Evolutionary conservation across 768 basidiomycete species (phyloP).

Genomic region (Xerocomellus intermedius): DNA sequence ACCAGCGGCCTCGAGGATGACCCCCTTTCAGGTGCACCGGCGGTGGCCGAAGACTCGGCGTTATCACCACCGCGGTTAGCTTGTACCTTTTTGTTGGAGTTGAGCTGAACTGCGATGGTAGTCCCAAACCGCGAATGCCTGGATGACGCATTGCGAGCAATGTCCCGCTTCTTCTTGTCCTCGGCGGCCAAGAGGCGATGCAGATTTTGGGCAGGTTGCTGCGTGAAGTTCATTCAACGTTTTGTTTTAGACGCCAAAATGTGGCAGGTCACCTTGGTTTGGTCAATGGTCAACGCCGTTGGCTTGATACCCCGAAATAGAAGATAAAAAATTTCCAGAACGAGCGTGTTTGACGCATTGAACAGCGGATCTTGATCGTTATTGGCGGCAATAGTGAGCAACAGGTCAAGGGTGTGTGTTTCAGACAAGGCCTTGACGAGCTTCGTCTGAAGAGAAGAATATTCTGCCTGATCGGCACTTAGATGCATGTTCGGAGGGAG

Average conservation of each 20-base stretch:
- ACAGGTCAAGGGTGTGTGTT: constrained; percentile 69
- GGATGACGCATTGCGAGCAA: constrained; percentile 57
- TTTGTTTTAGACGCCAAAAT: constrained; percentile 3
- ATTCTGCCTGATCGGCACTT: constrained; percentile 78
- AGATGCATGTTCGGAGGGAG: constrained; percentile 65
- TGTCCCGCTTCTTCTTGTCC: constrained; percentile 57
- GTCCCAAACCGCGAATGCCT: constrained; percentile 97
- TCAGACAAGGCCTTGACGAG: constrained; percentile 70
- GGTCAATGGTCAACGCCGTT: constrained; percentile 52
- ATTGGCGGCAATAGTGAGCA: constrained; percentile 86
- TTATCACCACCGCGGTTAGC: constrained; percentile 20
- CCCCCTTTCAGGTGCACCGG: constrained; percentile 19
- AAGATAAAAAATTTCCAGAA: constrained; percentile 92
- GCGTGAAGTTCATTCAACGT: constrained; percentile 13
- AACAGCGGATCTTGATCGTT: constrained; percentile 73
- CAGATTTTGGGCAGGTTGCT: constrained; percentile 71
- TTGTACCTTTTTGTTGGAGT: constrained; percentile 47
- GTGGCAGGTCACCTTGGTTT: constrained; percentile 51
- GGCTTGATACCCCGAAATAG: constrained; percentile 81
- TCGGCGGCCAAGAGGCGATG: constrained; percentile 78
- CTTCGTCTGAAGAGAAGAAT: constrained; percentile 73
- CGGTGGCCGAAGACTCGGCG: constrained; percentile 21
- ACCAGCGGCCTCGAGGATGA: constrained; percentile 57
- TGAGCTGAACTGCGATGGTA: constrained; percentile 79
- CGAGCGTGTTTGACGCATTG: constrained; percentile 82